These are phyloP conservation scores for Scedosporium apiospermum DNA, from an alignment of 2,329 filamentous ascomycete genomes.

Conservation along the genomic window DNA sequence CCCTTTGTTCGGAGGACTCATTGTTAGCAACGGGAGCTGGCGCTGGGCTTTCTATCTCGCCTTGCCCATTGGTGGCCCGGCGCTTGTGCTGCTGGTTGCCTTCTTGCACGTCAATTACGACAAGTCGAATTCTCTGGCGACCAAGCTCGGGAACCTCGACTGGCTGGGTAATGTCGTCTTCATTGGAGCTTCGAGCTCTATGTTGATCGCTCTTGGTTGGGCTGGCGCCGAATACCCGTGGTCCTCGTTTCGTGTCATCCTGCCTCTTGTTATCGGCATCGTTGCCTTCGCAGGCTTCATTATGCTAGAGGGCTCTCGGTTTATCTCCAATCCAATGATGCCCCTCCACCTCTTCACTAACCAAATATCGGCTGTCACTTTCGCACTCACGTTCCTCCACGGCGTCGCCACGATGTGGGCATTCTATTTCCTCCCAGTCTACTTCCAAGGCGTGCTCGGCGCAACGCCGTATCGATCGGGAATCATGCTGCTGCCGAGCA, in stretches of 20 bases:
- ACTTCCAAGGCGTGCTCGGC: conserved; percentile 36
- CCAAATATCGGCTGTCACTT: conserved; percentile 24
- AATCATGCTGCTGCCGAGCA: conserved; percentile 13
- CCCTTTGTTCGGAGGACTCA: conserved; percentile 20
- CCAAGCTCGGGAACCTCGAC: conserved; percentile 23
- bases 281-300: conserved; percentile 20
- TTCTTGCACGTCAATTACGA: conserved; percentile 16
- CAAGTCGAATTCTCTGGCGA: conserved; percentile 7
- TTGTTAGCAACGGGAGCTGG: conserved; percentile 23
- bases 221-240: conserved; percentile 27
- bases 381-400: conserved; percentile 25
- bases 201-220: conserved; percentile 42
- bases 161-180: conserved; percentile 29
- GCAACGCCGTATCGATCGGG: conserved; percentile 22
- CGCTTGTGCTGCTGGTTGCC: conserved; percentile 12
- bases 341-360: conserved; percentile 30
- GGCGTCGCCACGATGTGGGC: conserved; percentile 19
- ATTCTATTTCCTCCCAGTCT: conserved; percentile 32
- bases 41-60: conserved; percentile 35
- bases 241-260: conserved; percentile 20
- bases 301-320: conserved; percentile 20
- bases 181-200: conserved; percentile 21
- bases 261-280: conserved; percentile 22
- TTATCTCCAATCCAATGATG: conserved; percentile 26
- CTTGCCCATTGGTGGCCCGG: conserved; percentile 20